A percentile compares a stretch with the other conserved stretches of the same genome.
phyloP scores from a whole-genome alignment of 805 yeast species.

The Yarrowia hollandica region DNA sequence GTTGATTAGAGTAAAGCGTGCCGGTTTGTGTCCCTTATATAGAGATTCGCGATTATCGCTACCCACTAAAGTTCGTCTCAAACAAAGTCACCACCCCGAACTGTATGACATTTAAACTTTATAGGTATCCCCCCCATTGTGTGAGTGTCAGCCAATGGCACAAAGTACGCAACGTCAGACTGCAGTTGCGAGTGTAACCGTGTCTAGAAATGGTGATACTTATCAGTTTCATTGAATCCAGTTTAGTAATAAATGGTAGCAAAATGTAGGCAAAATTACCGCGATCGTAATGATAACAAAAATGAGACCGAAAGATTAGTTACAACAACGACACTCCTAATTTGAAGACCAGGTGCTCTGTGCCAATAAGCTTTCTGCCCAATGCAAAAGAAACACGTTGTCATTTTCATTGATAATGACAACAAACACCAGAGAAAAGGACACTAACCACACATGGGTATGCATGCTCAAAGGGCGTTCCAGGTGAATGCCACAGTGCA shows the following conservation, averaged over 20 bases:
- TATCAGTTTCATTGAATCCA: no score
- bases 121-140: background rate
- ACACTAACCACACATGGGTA: no score
- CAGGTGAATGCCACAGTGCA: no score
- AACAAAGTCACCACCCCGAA: constrained; percentile 12
- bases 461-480: no score
- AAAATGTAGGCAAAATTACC: constrained; percentile 32
- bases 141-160: constrained; percentile 9
- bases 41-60: background rate
- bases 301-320: background rate
- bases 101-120: background rate
- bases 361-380: background rate
- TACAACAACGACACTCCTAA: no score
- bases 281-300: background rate
- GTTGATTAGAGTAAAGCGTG: background rate
- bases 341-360: background rate
- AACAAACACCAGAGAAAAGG: no score
- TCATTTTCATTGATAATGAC: no score
- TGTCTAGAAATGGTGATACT: no score
- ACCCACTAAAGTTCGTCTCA: background rate
- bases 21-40: background rate
- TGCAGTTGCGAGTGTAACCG: background rate
- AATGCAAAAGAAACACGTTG: background rate
- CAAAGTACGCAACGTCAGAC: constrained; percentile 13
- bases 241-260: constrained; percentile 38